Conservation (phyloP, 2,329 filamentous ascomycete species). For the Aspergillus jensenii region DNA sequence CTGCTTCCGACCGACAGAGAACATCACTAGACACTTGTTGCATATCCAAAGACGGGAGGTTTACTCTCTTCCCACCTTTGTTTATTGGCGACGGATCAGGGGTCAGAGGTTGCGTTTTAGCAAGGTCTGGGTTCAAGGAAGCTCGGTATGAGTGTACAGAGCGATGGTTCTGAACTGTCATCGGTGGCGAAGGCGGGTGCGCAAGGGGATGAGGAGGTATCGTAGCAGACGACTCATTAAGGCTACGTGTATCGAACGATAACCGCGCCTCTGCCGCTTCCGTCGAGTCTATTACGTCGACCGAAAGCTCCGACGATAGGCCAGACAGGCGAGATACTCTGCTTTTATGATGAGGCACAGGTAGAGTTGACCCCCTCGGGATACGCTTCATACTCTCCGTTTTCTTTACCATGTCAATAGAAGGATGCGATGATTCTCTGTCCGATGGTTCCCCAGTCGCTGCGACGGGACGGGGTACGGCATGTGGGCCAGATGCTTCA, state of each 20-base stretch:
- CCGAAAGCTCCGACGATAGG: constrained; percentile 51
- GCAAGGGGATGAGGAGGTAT: constrained; percentile 47
- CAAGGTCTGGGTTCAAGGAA: constrained; percentile 32
- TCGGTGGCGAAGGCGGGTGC: constrained; percentile 48
- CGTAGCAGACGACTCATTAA: constrained; percentile 38
- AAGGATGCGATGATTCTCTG: constrained; percentile 46
- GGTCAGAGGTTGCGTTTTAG: constrained; percentile 40
- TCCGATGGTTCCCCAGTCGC: constrained; percentile 30
- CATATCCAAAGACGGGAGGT: constrained; percentile 22
- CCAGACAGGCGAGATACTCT: constrained; percentile 56
- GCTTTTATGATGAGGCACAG: constrained; percentile 35
- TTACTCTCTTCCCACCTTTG: constrained; percentile 16
- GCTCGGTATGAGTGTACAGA: constrained; percentile 34
- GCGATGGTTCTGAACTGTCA: constrained; percentile 41
- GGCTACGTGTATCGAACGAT: constrained; percentile 34
- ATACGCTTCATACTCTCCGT: constrained; percentile 54
- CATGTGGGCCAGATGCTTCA: constrained; percentile 23
- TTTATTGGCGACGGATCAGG: constrained; percentile 44
- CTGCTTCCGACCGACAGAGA: constrained; percentile 32
- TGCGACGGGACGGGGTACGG: constrained; percentile 20
- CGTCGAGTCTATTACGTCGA: constrained; percentile 49
- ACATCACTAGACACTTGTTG: constrained; percentile 34
- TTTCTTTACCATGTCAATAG: constrained; percentile 51
- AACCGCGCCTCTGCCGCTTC: constrained; percentile 35
- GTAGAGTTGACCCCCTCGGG: constrained; percentile 44